Conservation (phyloP, 2,329 filamentous ascomycete genomes). For the Apiospora arundinis region DNA sequence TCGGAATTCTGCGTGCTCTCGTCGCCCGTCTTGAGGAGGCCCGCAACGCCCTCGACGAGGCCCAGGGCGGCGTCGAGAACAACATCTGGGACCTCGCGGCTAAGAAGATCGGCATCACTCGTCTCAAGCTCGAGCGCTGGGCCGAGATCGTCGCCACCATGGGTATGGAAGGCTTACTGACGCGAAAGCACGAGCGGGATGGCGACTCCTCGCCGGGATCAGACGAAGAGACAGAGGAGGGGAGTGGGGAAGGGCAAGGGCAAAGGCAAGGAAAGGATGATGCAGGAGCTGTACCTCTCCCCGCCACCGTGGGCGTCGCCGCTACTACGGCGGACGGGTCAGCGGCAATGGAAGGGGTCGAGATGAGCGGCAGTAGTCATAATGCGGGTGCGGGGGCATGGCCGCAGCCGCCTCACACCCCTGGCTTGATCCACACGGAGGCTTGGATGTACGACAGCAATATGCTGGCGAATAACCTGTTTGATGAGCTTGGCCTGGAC, state of each 20-base stretch:
- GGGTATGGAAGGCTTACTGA: conserved; percentile 38
- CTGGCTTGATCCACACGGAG: conserved; percentile 21
- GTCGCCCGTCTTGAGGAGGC: conserved; percentile 51
- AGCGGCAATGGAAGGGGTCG: conserved; percentile 18
- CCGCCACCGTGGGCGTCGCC: too few relatives aligned
- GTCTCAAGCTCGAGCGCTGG: conserved; percentile 54
- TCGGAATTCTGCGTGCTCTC: conserved; percentile 49
- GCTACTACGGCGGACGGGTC: background rate
- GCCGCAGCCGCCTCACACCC: conserved; percentile 11
- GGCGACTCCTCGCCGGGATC: background rate
- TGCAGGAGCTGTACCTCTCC: background rate
- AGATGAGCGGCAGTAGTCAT: background rate
- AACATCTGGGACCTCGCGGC: conserved; percentile 57
- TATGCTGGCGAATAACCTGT: conserved; percentile 35
- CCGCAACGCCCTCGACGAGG: conserved; percentile 33
- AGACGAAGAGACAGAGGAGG: background rate
- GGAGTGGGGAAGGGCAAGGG: background rate
- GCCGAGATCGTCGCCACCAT: conserved; percentile 49
- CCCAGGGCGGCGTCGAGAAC: conserved; percentile 44
- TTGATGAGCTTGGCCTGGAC: conserved; percentile 35
- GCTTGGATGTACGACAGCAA: conserved; percentile 30
- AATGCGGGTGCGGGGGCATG: conserved; percentile 16
- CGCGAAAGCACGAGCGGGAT: conserved; percentile 22
- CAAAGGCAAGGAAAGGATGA: background rate
- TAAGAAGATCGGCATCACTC: conserved; percentile 53